Evolutionary conservation across 208 protist species (phyloP).

Genomic region (Leishmania tropica): DNA sequence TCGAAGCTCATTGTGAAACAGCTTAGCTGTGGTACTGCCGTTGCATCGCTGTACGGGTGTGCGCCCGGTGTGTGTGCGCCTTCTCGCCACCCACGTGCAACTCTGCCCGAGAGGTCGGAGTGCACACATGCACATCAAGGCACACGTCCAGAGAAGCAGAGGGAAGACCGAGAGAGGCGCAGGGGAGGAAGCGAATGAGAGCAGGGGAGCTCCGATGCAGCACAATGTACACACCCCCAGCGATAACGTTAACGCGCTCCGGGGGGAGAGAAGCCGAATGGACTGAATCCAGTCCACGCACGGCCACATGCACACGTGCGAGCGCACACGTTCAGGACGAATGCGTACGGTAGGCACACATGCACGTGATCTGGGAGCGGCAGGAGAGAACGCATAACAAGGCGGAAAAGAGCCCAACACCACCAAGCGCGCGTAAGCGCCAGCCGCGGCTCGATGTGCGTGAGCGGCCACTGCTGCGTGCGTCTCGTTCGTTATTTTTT

Average conservation of each 20-base stretch:
- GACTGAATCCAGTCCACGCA: background rate
- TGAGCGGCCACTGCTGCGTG: background rate
- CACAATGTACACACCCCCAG: too few relatives aligned
- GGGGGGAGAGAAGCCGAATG: background rate
- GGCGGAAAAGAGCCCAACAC: background rate
- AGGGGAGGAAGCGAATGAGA: background rate
- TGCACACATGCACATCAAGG: background rate
- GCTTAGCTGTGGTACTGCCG: background rate
- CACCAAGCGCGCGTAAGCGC: background rate
- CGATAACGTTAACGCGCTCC: background rate
- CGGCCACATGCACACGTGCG: background rate
- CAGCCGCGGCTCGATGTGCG: background rate
- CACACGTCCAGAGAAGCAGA: background rate
- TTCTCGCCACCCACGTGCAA: background rate
- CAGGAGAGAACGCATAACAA: constrained; percentile 2
- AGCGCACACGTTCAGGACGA: background rate
- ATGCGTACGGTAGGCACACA: background rate
- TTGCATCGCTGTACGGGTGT: background rate
- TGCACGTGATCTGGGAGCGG: background rate
- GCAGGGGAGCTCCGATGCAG: background rate
- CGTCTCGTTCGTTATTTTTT: background rate
- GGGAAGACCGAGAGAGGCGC: background rate
- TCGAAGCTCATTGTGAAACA: constrained; percentile 22
- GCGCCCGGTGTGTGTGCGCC: background rate
- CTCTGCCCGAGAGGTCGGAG: background rate